Evolutionary conservation across 352 stramenopile species (phyloP).

Genomic region (Globisporangium takayamanum): DNA sequence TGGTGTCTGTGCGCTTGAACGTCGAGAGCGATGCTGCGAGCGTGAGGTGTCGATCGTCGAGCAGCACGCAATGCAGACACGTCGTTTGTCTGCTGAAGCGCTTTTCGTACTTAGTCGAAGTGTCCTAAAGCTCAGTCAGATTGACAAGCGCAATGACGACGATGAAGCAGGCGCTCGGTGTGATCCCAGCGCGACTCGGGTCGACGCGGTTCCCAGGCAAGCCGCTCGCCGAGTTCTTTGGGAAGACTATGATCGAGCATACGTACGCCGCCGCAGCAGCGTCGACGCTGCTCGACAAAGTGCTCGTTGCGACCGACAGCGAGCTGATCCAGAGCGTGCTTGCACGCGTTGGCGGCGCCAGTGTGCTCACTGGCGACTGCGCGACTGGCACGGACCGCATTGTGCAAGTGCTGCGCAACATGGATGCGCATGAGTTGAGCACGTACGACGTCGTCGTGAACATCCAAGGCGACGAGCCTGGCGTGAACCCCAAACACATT

Average conservation of each 20-base stretch:
- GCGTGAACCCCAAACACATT: conserved; percentile 73
- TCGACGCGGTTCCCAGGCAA: conserved; percentile 77
- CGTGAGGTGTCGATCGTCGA: background rate
- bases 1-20: background rate
- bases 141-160: conserved; percentile 1
- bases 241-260: conserved; percentile 81
- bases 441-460: conserved; percentile 79
- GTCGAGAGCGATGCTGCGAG: background rate
- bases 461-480: conserved; percentile 79
- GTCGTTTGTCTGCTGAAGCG: background rate
- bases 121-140: background rate
- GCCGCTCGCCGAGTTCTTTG: conserved; percentile 71
- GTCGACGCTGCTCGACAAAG: conserved; percentile 48
- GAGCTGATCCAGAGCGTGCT: conserved; percentile 45
- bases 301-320: conserved; percentile 81
- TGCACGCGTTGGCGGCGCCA: conserved; percentile 28
- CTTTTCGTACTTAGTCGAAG: conserved; percentile 5
- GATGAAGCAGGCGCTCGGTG: conserved; percentile 55
- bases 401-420: conserved; percentile 43
- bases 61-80: background rate
- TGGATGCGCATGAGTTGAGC: conserved; percentile 33
- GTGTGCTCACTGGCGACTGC: conserved; percentile 61
- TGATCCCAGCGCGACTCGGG: conserved; percentile 70
- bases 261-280: conserved; percentile 55
- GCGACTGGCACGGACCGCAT: conserved; percentile 73